Evolutionary conservation across 352 stramenopile genomes (phyloP).

Genomic region (Globisporangium paddicum): DNA sequence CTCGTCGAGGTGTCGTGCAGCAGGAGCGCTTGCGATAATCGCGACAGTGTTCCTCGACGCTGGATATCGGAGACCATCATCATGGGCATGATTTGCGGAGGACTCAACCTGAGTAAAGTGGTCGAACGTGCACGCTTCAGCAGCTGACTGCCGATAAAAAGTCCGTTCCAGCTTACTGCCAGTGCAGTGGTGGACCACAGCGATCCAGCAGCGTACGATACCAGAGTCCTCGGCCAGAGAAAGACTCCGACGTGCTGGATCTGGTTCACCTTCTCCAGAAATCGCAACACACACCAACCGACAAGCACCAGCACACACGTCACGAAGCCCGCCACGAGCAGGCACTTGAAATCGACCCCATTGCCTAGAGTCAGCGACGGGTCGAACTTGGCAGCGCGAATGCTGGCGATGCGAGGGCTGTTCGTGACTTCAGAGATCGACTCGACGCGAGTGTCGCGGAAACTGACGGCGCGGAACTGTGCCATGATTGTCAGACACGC

Average conservation of each 20-base stretch:
- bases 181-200: conserved; percentile 12
- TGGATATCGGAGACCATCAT: background rate
- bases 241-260: conserved; percentile 7
- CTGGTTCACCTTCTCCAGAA: background rate
- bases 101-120: background rate
- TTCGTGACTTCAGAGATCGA: conserved; percentile 4
- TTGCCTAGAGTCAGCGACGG: background rate
- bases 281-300: background rate
- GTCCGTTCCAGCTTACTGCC: conserved; percentile 9
- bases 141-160: background rate
- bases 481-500: conserved; percentile 10
- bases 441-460: conserved; percentile 5
- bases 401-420: background rate
- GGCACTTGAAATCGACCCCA: conserved; percentile 11
- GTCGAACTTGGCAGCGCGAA: background rate
- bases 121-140: background rate
- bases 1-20: conserved; percentile 3
- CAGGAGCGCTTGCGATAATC: conserved; percentile 2
- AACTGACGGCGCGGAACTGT: conserved; percentile 1
- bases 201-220: conserved; percentile 14
- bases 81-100: background rate
- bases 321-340: background rate
- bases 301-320: background rate
- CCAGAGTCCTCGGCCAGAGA: conserved; percentile 5
- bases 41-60: background rate